phyloP scores from a whole-genome alignment of 78 protist species.

The Dictyostelium firmibasis region DNA sequence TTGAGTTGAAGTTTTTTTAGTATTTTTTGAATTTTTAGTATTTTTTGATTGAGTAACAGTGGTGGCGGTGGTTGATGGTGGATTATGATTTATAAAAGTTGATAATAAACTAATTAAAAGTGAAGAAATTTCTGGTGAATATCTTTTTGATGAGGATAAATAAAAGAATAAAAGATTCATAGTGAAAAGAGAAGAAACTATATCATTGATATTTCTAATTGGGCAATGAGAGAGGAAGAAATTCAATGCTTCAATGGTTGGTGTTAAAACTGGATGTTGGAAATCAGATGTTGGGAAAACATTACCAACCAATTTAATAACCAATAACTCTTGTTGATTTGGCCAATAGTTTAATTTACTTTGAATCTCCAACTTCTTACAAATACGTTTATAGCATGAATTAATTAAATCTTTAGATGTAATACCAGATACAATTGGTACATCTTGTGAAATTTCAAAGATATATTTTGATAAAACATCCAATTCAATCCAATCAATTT shows the following conservation, averaged over 20 bases:
- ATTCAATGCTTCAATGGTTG: constrained; percentile 30
- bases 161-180: constrained; percentile 37
- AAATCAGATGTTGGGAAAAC: constrained; percentile 75
- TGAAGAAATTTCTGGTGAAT: constrained; percentile 70
- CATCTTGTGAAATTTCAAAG: constrained; percentile 59
- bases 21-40: neutral
- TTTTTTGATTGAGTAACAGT: neutral
- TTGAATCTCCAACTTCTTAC: neutral
- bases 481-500: constrained; percentile 38
- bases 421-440: neutral
- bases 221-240: constrained; percentile 59
- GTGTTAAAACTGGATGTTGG: constrained; percentile 74
- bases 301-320: constrained; percentile 43
- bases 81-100: neutral
- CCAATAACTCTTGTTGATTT: constrained; percentile 30
- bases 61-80: neutral
- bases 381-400: constrained; percentile 4
- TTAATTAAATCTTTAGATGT: constrained; percentile 15
- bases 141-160: constrained; percentile 15
- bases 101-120: constrained; percentile 37
- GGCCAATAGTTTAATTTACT: constrained; percentile 52
- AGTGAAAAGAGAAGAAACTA: constrained; percentile 44
- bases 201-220: constrained; percentile 42
- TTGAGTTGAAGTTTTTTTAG: neutral
- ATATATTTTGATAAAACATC: constrained; percentile 16